Base-by-base conservation (phyloP, 345 rosid genomes). In the Draba incana region DNA sequence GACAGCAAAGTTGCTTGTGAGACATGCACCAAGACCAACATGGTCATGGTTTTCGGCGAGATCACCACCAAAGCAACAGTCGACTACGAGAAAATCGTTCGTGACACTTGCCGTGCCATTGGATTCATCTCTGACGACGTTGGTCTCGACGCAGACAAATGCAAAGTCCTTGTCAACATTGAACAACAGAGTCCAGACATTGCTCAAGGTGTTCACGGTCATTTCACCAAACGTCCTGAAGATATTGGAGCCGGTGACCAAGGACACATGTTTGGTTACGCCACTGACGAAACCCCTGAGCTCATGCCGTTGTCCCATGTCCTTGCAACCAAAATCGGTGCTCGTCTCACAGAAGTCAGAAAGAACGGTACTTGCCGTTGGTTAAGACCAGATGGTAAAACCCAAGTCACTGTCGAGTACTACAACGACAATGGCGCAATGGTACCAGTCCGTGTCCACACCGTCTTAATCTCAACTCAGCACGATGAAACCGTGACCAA, bases 161-260 rank as follows among this genome's bases (percentile, higher is more conserved):
- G 80, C 69, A 71, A 77, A 35, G 80, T 77, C 56, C 68, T 71
- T 45, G 80, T 77, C 47, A 70, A 71, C 76, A 77, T 77, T 2
- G 75, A 87, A 79, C 89, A 87, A 77, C 92, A 87, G 80, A 84
- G 89, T 70, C 92, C 92, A 5, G 92, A 87, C 59, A 76, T 70
- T 70, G 80, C 80, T 37, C 80, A 76, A 55, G 80, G 80, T 44
- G 80, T 76, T 54, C 80, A 77, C 31, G 80, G 80, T 45, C 80
- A 77, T 46, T 70, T 77, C 73, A 77, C 80, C 28, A 77, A 77
- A 15, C 65, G 80, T 0, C 80, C 80, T 0, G 80, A 77, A 53
- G 80, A 77, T 1, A 77, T 77, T 47, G 80, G 80, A 59, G 80
- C 80, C 25, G 80, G 76, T 53, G 80, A 77, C 69, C 80, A 77